Base-by-base conservation (phyloP, 306 rosid genomes). In the Albizia julibrissin region DNA sequence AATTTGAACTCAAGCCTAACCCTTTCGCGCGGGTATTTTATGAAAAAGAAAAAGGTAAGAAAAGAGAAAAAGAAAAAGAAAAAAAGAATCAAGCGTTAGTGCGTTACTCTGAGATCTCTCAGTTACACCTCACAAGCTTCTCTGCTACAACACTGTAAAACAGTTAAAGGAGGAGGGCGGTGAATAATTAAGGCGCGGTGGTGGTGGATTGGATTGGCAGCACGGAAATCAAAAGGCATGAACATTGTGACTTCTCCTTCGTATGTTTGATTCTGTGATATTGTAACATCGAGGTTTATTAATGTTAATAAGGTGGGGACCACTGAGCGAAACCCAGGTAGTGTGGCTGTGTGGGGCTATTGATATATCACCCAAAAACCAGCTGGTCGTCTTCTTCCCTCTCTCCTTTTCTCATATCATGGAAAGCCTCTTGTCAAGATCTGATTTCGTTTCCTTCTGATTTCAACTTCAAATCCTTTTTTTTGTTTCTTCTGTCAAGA, bases 301-400 rank as follows among this genome's bases (percentile, higher is more conserved):
- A 70, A 80, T 62, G 77, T 77, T 80, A 71, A 77, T 72, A 33
- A 1, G 82, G 74, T 21, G 85, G 85, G 85, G 46, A 83, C 91
- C 89, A 79, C 15, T 12, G n/a, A 80, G 49, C 67, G 42, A 42
- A 40, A 72, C 77, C 33, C 70, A 82, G 81, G 83, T 75, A 2
- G 90, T 81, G 87, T 90, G 86, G 85, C 69, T 90, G 79, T 42
- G 90, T 81, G 87, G 92, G 86, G 85, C 73, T 90, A 83, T 22
- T 65, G 40, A 5, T 24, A 24, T 62, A 74, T 88, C 27, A 81
- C 84, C 89, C 54, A 42, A 80, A 78, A 56, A 86, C 85, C 89
- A 93, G 97, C 90, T 90, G 91, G 84, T 84, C 65, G 49, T 65
- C 39, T 43, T 61, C 67, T 27, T 69, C 83, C 34, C 47, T 10